Percentiles rank a stretch among this genome's conserved stretches.
Evolutionary conservation across 352 stramenopile genomes (phyloP).

Genomic region (Thraustotheca clavata): DNA sequence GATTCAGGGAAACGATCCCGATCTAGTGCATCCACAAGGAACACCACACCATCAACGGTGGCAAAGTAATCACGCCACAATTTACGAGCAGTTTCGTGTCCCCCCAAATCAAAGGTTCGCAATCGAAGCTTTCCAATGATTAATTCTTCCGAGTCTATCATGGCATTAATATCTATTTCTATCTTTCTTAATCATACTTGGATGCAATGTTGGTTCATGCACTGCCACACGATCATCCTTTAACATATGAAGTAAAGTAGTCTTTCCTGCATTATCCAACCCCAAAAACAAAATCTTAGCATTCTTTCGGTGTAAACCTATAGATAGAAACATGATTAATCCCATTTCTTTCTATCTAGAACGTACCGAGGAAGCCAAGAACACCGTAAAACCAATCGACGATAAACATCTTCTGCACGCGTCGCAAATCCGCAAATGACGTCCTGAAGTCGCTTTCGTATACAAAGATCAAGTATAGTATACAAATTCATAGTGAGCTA

Average conservation of each 20-base stretch:
- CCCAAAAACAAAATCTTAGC: slow-evolving; percentile 99
- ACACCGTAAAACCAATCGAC: slow-evolving; percentile 96
- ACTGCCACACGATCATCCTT: slow-evolving; percentile 97
- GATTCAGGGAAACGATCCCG: slow-evolving; percentile 98
- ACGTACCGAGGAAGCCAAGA: slow-evolving; percentile 87
- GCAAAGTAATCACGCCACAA: slow-evolving; percentile 99
- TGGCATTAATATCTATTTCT: background rate
- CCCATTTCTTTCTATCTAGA: background rate
- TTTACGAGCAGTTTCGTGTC: slow-evolving; percentile 95
- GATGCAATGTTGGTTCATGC: slow-evolving; percentile 95
- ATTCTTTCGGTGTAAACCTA: slow-evolving; percentile 99
- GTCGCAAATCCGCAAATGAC: slow-evolving; percentile 21
- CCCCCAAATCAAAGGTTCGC: slow-evolving; percentile 98
- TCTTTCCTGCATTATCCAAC: slow-evolving; percentile 99
- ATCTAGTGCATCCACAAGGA: slow-evolving; percentile 98
- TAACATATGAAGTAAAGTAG: slow-evolving; percentile 99
- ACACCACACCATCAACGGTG: slow-evolving; percentile 99
- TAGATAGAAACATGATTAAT: background rate
- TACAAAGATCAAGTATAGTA: slow-evolving; percentile 21
- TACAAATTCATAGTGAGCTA: background rate
- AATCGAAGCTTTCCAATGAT: slow-evolving; percentile 97
- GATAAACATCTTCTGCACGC: slow-evolving; percentile 79
- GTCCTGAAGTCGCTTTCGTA: background rate
- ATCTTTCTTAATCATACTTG: slow-evolving; percentile 46
- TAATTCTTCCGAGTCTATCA: slow-evolving; percentile 82